Evolutionary conservation across 495 filamentous ascomycete genomes (phyloP), one percentile per base, ranked within the genome.

Genomic region (Penicillium steckii): DNA sequence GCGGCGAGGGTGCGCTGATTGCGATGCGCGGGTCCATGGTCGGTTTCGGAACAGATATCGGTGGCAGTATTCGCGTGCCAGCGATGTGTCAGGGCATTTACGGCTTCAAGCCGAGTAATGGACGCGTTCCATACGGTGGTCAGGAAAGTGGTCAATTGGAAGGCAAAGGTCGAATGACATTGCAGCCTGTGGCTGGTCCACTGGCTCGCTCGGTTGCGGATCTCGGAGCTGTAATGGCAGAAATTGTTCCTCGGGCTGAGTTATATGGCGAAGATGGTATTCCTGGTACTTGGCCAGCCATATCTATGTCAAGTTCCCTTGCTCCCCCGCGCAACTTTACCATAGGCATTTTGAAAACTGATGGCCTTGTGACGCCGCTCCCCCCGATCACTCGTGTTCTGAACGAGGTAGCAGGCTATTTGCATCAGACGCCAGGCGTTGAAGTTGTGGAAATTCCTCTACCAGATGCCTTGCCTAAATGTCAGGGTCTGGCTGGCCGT

Each of bases 31-130:
- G 86, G 1, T 78, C 75, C 9, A 76, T 81, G 58, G 66, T 88
- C 3, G 87, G 87, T 3, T 80, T 90, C 46, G 87, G 86, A 2
- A 86, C 85, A 0, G 81, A 85, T 40, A 80, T 83, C 21, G 86
- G 86, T 1, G 86, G 86, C 4, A 81, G 77, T 6, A 78, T 86
- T 21, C 69, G 84, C 3, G 74, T 86, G 19, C 84, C 85, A 0
- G 79, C 81, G 0, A 78, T 82, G 60, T 85, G 79, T 50, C 73
- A 77, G 42, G 81, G 80, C 2, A 60, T 85, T 4, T 85, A 80
- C 41, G 75, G 78, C 0, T 74, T 86, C 56, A 86, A 85, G 55
- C 83, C 85, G 2, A 79, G 75, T 19, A 60, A 65, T 1, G 79
- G 79, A 9, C 74, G 86, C 8, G 62, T 91, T 4, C 83, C 87